A percentile compares a stretch with the other conserved stretches of the same genome.
Evolutionary conservation across 192 early-diverging fungal species (phyloP).

Genomic region (Chytriomyces sp.): DNA sequence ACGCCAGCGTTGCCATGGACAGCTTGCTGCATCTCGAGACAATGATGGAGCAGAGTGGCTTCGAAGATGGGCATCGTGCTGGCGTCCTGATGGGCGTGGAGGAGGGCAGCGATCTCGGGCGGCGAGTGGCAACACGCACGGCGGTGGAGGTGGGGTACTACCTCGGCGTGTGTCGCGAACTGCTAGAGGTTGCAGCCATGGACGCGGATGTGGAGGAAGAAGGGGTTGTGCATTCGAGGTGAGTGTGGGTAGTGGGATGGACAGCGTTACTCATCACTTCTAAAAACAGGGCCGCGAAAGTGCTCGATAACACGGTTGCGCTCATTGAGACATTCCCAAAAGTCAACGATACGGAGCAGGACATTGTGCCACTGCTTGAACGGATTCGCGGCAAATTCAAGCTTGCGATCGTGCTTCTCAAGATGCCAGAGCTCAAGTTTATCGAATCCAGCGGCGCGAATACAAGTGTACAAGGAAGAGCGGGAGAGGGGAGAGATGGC

Average conservation of each 20-base stretch:
- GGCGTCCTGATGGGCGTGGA: slow-evolving; percentile 1
- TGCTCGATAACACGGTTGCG: neutral
- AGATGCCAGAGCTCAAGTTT: slow-evolving; percentile 12
- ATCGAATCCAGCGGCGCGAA: neutral
- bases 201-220: neutral
- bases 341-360: neutral
- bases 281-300: slow-evolving; percentile 3
- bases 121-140: slow-evolving; percentile 8
- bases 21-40: slow-evolving; percentile 19
- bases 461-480: too few relatives aligned
- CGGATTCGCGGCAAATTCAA: slow-evolving; percentile 27
- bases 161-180: neutral
- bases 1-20: slow-evolving; percentile 13
- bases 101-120: slow-evolving; percentile 19
- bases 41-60: slow-evolving; percentile 18
- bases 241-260: neutral
- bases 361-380: slow-evolving; percentile 24
- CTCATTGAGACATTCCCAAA: slow-evolving; percentile 14
- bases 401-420: slow-evolving; percentile 24
- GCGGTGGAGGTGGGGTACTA: slow-evolving; percentile 20
- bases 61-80: slow-evolving; percentile 7
- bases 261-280: neutral
- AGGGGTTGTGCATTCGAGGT: neutral
- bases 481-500: too few relatives aligned
- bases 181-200: neutral